Conservation (phyloP, 495 filamentous ascomycete species). For the Penicillium pancosmium region DNA sequence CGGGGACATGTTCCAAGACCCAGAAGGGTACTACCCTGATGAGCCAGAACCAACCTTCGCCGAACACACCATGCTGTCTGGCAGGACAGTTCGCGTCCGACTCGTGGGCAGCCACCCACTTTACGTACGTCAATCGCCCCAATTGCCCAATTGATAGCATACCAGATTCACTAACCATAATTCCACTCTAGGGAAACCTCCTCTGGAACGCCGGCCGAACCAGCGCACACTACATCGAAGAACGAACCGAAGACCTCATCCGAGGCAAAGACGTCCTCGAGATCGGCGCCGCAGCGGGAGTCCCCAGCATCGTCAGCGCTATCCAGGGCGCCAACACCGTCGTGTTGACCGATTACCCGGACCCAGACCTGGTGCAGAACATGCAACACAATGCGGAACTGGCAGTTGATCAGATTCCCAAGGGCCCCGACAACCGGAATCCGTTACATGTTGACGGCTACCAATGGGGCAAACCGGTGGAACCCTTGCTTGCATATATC, state of each 20-base stretch:
- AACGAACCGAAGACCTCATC: constrained; percentile 57
- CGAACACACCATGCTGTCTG: constrained; percentile 67
- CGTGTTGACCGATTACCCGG: constrained; percentile 89
- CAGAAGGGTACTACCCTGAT: constrained; percentile 73
- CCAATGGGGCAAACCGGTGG: constrained; percentile 71
- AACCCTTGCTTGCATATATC: constrained; percentile 55
- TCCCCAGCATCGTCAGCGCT: constrained; percentile 78
- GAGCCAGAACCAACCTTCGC: constrained; percentile 69
- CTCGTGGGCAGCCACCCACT: constrained; percentile 89
- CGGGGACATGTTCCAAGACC: constrained; percentile 73
- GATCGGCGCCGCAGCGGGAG: constrained; percentile 85
- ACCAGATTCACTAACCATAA: constrained; percentile 13
- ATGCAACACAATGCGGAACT: constrained; percentile 70
- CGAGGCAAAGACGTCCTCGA: constrained; percentile 71
- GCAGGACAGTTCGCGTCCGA: constrained; percentile 67
- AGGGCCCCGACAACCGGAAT: constrained; percentile 14
- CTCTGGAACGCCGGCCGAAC: constrained; percentile 87
- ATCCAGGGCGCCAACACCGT: constrained; percentile 68
- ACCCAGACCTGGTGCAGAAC: constrained; percentile 75
- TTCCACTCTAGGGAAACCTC: constrained; percentile 65
- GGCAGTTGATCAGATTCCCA: constrained; percentile 35
- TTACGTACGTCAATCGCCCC: constrained; percentile 59
- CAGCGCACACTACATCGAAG: constrained; percentile 76
- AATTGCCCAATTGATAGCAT: constrained; percentile 9
- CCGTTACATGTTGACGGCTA: constrained; percentile 65